A percentile compares a stretch with the other conserved stretches of the same genome.
Conservation (phyloP, 208 protist genomes). For the Eutreptiella sp. region DNA sequence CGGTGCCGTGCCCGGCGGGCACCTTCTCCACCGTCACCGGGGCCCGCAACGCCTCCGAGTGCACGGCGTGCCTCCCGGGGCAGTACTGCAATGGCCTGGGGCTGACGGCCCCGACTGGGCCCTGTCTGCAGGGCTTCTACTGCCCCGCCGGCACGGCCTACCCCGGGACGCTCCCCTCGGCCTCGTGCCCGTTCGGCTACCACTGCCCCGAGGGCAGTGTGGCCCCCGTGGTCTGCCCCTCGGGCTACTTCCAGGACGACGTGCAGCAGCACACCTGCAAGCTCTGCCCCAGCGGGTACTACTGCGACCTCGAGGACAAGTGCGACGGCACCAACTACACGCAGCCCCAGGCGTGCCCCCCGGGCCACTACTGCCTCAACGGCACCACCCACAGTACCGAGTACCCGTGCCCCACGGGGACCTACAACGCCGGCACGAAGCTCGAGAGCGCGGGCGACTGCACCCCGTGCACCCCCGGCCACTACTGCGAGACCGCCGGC, state of each 20-base stretch:
- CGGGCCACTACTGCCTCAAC: constrained; percentile 35
- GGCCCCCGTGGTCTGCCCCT: constrained; percentile 20
- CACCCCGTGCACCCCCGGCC: constrained; percentile 26
- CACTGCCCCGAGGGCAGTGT: constrained; percentile 30
- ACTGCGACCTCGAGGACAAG: constrained; percentile 15
- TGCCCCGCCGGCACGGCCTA: constrained; percentile 27
- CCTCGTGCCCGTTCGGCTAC: constrained; percentile 34
- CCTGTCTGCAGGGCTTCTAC: constrained; percentile 36
- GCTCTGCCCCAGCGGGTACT: constrained; percentile 23
- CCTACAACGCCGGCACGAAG: constrained; percentile 20
- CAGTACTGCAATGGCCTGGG: constrained; percentile 1
- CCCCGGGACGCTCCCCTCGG: neutral
- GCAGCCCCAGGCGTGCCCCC: constrained; percentile 17
- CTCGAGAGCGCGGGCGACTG: constrained; percentile 11
- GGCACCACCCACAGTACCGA: constrained; percentile 23
- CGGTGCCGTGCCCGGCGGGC: constrained; percentile 33
- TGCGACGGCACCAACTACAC: constrained; percentile 26
- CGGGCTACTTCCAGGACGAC: constrained; percentile 28
- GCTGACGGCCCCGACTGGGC: neutral
- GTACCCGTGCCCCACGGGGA: constrained; percentile 33
- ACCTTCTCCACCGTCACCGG: constrained; percentile 13
- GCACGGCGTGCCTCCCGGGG: constrained; percentile 6
- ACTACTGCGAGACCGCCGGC: constrained; percentile 27
- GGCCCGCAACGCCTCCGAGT: constrained; percentile 4
- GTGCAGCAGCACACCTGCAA: constrained; percentile 20